Percentiles rank a stretch among this genome's conserved stretches.
phyloP scores from a whole-genome alignment of 2,329 filamentous ascomycete species.

The Colletotrichum paranaense region DNA sequence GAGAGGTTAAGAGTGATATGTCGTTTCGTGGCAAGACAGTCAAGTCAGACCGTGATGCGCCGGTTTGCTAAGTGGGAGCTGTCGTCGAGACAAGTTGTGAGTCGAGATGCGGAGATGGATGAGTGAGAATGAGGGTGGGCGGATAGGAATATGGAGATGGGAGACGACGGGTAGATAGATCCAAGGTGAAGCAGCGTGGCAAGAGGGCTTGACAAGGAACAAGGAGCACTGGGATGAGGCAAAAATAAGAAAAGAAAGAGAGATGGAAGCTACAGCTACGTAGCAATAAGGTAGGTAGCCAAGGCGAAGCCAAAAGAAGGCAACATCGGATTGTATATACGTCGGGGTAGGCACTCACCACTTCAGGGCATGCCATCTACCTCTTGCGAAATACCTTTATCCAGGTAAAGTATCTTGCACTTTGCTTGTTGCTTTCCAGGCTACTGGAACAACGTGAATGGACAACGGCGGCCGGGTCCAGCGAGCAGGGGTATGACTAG shows the following conservation, averaged over 20 bases:
- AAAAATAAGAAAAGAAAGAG: constrained; percentile 15
- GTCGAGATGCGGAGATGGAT: neutral
- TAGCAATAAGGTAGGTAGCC: neutral
- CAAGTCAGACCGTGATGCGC: neutral
- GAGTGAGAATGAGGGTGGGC: neutral
- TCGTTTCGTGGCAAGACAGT: constrained; percentile 2
- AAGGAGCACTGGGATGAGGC: neutral
- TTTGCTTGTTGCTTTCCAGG: constrained; percentile 21
- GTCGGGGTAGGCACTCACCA: neutral
- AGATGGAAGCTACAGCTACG: constrained; percentile 2
- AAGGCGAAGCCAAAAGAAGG: constrained; percentile 37
- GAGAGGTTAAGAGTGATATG: neutral
- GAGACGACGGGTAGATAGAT: constrained; percentile 3
- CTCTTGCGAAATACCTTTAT: neutral
- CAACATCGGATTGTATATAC: constrained; percentile 43
- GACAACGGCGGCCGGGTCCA: constrained; percentile 40
- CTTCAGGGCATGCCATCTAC: neutral
- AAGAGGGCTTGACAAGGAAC: constrained; percentile 20
- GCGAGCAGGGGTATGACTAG: constrained; percentile 40
- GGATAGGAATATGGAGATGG: constrained; percentile 4
- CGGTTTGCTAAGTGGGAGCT: neutral
- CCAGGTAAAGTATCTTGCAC: constrained; percentile 2
- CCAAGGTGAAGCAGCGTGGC: constrained; percentile 13
- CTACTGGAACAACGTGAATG: constrained; percentile 42
- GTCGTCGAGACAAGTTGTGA: constrained; percentile 18